Conservation (phyloP, 2,329 filamentous ascomycete genomes). For the Madurella mycetomatis region DNA sequence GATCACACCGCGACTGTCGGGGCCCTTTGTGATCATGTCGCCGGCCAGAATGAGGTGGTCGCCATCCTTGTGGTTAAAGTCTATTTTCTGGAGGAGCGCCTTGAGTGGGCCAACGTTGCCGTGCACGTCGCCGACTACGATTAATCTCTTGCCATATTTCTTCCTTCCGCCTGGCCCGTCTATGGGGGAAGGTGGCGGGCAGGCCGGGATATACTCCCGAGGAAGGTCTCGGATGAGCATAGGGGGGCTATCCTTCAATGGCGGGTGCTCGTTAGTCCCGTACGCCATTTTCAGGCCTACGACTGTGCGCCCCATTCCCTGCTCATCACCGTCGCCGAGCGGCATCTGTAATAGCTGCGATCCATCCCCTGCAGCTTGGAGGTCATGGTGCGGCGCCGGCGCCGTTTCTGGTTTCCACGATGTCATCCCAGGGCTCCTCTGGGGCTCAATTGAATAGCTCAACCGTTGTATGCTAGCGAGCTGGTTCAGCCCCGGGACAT, state of each 20-base stretch:
- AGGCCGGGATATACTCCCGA: constrained; percentile 25
- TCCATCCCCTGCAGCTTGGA: neutral
- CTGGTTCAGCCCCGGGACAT: constrained; percentile 4
- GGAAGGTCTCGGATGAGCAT: constrained; percentile 31
- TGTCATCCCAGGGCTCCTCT: constrained; percentile 14
- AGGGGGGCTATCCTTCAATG: constrained; percentile 30
- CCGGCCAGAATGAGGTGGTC: constrained; percentile 77
- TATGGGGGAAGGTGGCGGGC: constrained; percentile 28
- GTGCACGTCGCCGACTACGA: constrained; percentile 90
- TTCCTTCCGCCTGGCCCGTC: constrained; percentile 14
- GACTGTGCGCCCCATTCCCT: neutral
- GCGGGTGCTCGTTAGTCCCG: constrained; percentile 37
- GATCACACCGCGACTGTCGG: constrained; percentile 74
- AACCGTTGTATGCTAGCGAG: neutral
- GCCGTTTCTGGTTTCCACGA: constrained; percentile 1
- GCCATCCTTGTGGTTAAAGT: constrained; percentile 51
- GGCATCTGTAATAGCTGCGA: neutral
- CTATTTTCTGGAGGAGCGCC: constrained; percentile 61
- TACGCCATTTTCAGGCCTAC: constrained; percentile 35
- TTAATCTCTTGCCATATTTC: constrained; percentile 51
- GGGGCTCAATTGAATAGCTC: neutral
- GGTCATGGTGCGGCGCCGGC: constrained; percentile 4
- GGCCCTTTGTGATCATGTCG: constrained; percentile 81
- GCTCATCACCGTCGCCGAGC: constrained; percentile 2
- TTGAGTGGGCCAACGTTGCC: constrained; percentile 69